A percentile compares a stretch with the other conserved stretches of the same genome.
phyloP scores from a whole-genome alignment of 495 filamentous ascomycete species.

The Trichocladium antarcticum region DNA sequence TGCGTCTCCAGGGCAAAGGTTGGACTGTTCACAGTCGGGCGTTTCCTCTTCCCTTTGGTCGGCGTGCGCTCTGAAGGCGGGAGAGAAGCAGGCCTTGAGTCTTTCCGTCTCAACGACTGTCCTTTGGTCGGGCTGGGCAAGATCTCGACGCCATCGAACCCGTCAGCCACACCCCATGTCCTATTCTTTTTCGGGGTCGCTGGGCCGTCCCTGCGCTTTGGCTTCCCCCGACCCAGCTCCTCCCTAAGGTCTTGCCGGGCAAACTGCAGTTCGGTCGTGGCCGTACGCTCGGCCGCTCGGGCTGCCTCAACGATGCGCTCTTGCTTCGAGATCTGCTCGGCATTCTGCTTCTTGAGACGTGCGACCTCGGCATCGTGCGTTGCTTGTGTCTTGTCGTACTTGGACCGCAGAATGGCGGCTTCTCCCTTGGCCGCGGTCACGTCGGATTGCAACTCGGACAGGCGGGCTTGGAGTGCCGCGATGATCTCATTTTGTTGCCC shows the following conservation, averaged over 20 bases:
- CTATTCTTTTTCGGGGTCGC: conserved; percentile 41
- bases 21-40: conserved; percentile 40
- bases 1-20: conserved; percentile 39
- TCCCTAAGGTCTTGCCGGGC: conserved; percentile 41
- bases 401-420: conserved; percentile 43
- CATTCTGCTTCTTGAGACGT: conserved; percentile 33
- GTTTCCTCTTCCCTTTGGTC: conserved; percentile 42
- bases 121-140: conserved; percentile 34
- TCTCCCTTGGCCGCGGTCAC: conserved; percentile 40
- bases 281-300: conserved; percentile 34
- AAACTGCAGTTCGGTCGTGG: conserved; percentile 43
- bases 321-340: conserved; percentile 38
- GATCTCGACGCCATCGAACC: conserved; percentile 45
- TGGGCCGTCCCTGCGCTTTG: conserved; percentile 28
- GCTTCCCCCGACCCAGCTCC: conserved; percentile 33
- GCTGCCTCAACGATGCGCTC: conserved; percentile 37
- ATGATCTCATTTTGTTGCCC: conserved; percentile 17
- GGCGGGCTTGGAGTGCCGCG: conserved; percentile 20
- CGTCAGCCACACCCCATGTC: conserved; percentile 37
- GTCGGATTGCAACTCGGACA: conserved; percentile 33
- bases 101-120: conserved; percentile 26
- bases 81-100: conserved; percentile 25
- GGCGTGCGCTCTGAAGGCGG: conserved; percentile 36
- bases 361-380: conserved; percentile 37
- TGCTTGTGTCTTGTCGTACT: conserved; percentile 31